Percentiles rank a stretch among this genome's conserved stretches.
These are phyloP conservation scores for Rubroshorea leprosula DNA, from an alignment of 345 rosid species.

Conservation along the genomic window DNA sequence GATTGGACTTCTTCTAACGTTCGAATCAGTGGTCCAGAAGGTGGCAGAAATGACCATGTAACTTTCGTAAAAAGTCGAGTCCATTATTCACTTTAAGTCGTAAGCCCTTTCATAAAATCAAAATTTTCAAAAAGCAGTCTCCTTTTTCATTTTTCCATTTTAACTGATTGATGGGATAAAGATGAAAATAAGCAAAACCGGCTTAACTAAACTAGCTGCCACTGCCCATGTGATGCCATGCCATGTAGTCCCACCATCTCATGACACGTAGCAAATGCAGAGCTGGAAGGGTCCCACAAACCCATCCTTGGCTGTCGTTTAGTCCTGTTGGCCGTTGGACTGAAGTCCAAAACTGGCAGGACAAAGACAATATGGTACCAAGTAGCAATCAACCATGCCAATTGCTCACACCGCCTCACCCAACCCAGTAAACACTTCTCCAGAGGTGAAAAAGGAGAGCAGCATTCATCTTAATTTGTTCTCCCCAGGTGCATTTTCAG, in stretches of 20 bases:
- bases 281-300: background rate
- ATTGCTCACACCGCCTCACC: too few relatives aligned
- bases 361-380: too few relatives aligned
- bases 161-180: background rate
- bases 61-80: conserved; percentile 27
- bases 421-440: too few relatives aligned
- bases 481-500: too few relatives aligned
- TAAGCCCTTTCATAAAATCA: background rate
- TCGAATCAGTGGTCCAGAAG: background rate
- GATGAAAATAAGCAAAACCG: background rate
- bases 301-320: background rate
- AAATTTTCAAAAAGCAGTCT: background rate
- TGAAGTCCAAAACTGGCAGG: conserved; percentile 18
- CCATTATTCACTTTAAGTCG: background rate
- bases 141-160: background rate
- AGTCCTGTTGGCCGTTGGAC: conserved; percentile 23
- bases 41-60: background rate
- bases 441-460: background rate
- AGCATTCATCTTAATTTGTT: too few relatives aligned
- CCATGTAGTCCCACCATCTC: background rate
- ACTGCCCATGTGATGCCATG: conserved; percentile 24
- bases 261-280: conserved; percentile 12
- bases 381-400: too few relatives aligned
- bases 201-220: too few relatives aligned
- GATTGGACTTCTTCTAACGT: background rate